Percentiles rank a stretch among this genome's conserved stretches.
phyloP scores from a whole-genome alignment of 2,329 filamentous ascomycete genomes.

The Diatrype stigma region DNA sequence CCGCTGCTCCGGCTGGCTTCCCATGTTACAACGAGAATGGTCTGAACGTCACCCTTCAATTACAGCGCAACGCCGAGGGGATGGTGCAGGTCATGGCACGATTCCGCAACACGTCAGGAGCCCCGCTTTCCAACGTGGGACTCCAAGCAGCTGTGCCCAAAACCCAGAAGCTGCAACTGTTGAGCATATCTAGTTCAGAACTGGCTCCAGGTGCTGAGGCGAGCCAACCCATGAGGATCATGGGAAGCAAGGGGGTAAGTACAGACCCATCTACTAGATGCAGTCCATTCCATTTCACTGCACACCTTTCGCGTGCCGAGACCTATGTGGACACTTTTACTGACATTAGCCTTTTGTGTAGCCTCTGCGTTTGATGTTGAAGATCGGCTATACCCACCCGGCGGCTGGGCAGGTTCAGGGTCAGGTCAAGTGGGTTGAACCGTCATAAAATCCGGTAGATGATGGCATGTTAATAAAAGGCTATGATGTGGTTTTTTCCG shows the following conservation, averaged over 20 bases:
- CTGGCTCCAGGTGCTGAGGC: slow-evolving; percentile 75
- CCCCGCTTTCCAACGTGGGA: slow-evolving; percentile 67
- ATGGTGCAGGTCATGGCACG: slow-evolving; percentile 77
- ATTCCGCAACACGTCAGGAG: slow-evolving; percentile 72
- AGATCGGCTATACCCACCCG: slow-evolving; percentile 74
- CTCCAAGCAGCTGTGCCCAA: slow-evolving; percentile 95
- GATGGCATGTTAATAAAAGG: slow-evolving; percentile 14
- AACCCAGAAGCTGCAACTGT: slow-evolving; percentile 87
- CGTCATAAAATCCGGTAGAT: slow-evolving; percentile 34
- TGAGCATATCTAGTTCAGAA: slow-evolving; percentile 80
- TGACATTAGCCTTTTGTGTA: slow-evolving; percentile 31
- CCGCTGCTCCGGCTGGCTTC: slow-evolving; percentile 50
- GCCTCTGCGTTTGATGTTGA: slow-evolving; percentile 81
- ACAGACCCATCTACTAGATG: neutral
- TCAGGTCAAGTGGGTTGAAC: slow-evolving; percentile 95
- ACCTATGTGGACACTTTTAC: neutral
- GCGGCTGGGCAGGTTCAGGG: slow-evolving; percentile 71
- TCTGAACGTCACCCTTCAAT: slow-evolving; percentile 72
- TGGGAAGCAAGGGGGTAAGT: slow-evolving; percentile 84
- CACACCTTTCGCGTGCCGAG: neutral
- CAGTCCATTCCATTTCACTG: neutral
- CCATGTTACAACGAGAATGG: slow-evolving; percentile 84
- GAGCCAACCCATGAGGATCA: slow-evolving; percentile 85
- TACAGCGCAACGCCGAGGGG: slow-evolving; percentile 77
- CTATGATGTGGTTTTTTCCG: too few species aligned